Evolutionary conservation across 2,329 filamentous ascomycete genomes (phyloP).

Genomic region (Sordariomycetes sp.): DNA sequence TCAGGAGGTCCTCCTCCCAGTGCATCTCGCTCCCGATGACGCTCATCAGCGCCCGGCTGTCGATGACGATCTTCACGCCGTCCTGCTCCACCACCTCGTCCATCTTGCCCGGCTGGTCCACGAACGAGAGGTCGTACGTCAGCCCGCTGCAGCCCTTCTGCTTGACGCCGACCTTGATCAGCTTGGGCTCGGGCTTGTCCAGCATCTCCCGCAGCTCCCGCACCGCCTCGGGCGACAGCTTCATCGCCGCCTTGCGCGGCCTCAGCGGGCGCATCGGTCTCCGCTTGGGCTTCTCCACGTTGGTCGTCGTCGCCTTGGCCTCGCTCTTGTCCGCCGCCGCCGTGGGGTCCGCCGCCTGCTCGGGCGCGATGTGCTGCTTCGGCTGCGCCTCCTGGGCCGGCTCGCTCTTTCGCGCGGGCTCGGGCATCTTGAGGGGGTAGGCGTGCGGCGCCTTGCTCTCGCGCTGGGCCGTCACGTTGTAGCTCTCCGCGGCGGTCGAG

Average conservation of each 20-base stretch:
- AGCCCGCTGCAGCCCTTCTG: constrained; percentile 91
- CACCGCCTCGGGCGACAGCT: constrained; percentile 69
- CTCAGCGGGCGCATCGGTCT: background rate
- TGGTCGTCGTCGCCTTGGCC: background rate
- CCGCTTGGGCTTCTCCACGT: background rate
- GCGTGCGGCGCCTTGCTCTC: background rate
- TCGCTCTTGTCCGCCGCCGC: background rate
- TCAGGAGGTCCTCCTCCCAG: constrained; percentile 93
- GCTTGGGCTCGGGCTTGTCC: constrained; percentile 77
- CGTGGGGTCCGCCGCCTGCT: background rate
- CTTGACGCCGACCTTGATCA: constrained; percentile 89
- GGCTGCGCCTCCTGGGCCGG: background rate
- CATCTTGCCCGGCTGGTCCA: constrained; percentile 78
- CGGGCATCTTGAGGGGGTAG: constrained; percentile 2
- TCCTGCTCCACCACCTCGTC: constrained; percentile 94
- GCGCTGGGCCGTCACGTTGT: background rate
- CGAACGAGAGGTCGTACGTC: constrained; percentile 89
- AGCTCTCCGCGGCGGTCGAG: background rate
- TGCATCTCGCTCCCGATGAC: constrained; percentile 99
- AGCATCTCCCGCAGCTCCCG: constrained; percentile 67
- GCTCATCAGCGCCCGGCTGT: constrained; percentile 94
- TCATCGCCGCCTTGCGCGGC: constrained; percentile 85
- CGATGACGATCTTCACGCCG: constrained; percentile 88
- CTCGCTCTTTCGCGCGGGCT: background rate
- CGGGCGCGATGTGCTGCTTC: background rate